A percentile compares a stretch with the other conserved stretches of the same genome.
These are phyloP conservation scores for Sporopachydermia quercuum DNA, from an alignment of 805 yeast species.

Conservation along the genomic window DNA sequence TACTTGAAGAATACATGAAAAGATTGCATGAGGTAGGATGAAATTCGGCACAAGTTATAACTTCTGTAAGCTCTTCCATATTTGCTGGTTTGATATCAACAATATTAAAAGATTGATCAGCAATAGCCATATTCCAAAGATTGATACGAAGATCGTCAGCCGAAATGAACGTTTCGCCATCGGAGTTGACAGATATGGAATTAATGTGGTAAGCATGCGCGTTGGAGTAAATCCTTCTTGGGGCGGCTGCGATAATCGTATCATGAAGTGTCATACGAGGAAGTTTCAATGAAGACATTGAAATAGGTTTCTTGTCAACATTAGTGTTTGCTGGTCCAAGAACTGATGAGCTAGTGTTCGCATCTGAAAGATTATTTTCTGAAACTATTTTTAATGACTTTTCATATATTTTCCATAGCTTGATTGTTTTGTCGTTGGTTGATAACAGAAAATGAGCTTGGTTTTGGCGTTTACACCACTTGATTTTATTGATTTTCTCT, in stretches of 20 bases:
- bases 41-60: constrained; percentile 90
- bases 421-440: constrained; percentile 96
- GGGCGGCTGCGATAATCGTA: constrained; percentile 88
- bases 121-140: constrained; percentile 86
- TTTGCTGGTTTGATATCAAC: constrained; percentile 96
- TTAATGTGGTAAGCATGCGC: constrained; percentile 98
- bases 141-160: constrained; percentile 92
- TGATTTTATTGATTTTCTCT: constrained; percentile 94
- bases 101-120: constrained; percentile 91
- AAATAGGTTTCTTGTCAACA: constrained; percentile 12
- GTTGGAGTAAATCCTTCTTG: constrained; percentile 79
- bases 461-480: constrained; percentile 85
- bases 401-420: constrained; percentile 92
- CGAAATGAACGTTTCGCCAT: constrained; percentile 86
- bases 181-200: constrained; percentile 86
- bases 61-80: constrained; percentile 98
- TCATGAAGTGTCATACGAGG: constrained; percentile 92
- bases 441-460: constrained; percentile 81
- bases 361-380: constrained; percentile 67
- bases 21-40: constrained; percentile 87
- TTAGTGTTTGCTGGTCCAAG: constrained; percentile 5
- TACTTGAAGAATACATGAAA: constrained; percentile 89
- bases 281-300: constrained; percentile 37
- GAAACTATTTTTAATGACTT: constrained; percentile 83
- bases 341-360: constrained; percentile 12